These are phyloP conservation scores for Colletotrichum sansevieriae DNA, from an alignment of 2,329 filamentous ascomycete genomes.

Conservation along the genomic window DNA sequence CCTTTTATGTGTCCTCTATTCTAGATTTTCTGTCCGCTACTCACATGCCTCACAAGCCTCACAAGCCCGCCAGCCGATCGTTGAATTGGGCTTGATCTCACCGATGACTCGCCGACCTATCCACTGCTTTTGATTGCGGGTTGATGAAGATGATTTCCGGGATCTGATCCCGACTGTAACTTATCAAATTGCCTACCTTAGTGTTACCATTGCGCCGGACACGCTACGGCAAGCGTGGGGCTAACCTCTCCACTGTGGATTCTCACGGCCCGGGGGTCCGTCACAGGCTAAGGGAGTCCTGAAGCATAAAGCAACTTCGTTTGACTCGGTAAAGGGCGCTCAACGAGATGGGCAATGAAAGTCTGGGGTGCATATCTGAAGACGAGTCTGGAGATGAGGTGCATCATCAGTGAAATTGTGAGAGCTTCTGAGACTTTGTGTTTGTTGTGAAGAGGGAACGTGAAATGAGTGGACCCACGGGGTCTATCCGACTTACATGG, in stretches of 20 bases:
- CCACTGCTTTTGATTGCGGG: constrained; percentile 28
- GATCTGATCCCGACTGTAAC: constrained; percentile 1
- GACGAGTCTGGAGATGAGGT: not conserved
- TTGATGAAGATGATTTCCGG: constrained; percentile 18
- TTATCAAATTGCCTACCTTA: constrained; percentile 34
- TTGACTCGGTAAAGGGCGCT: constrained; percentile 1
- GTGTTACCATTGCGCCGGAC: constrained; percentile 29
- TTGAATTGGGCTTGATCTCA: constrained; percentile 1
- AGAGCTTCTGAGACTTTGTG: not conserved
- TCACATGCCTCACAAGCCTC: not conserved
- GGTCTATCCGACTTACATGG: not conserved
- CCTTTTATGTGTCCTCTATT: not conserved
- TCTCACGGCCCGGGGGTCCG: constrained; percentile 13
- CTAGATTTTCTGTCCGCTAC: no score
- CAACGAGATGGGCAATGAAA: constrained; percentile 14
- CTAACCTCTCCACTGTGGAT: constrained; percentile 8
- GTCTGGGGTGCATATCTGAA: not conserved
- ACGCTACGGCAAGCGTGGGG: constrained; percentile 25
- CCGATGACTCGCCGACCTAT: constrained; percentile 18
- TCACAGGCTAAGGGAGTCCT: constrained; percentile 5
- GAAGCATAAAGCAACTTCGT: constrained; percentile 27
- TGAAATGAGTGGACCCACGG: not conserved
- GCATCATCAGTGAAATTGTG: not conserved
- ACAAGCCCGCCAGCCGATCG: not conserved
- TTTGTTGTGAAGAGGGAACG: not conserved